A percentile compares a stretch with the other conserved stretches of the same genome.
phyloP scores from a whole-genome alignment of 1,284 basidiomycete species.

The Sanghuangporus weigelae region DNA sequence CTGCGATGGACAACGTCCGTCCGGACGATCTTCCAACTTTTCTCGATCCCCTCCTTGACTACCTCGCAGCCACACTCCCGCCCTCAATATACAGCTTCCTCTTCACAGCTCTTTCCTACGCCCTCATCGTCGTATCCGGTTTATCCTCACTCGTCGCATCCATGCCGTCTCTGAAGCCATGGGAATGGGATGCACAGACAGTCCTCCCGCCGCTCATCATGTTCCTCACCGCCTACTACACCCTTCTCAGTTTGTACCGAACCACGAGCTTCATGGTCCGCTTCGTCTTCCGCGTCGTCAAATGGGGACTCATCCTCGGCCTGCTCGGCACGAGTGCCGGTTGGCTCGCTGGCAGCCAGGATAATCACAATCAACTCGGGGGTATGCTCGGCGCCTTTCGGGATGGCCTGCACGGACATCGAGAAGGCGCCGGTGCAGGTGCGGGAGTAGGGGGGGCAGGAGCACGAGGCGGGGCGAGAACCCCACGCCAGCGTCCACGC shows the following conservation, averaged over 20 bases:
- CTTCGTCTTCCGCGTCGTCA: conserved; percentile 59
- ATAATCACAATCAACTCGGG: conserved; percentile 28
- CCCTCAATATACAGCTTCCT: conserved; percentile 47
- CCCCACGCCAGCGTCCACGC: conserved; percentile 36
- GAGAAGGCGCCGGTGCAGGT: background rate
- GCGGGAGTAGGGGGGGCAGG: background rate
- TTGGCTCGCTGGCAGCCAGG: conserved; percentile 43
- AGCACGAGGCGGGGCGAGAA: conserved; percentile 1
- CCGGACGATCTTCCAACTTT: conserved; percentile 30
- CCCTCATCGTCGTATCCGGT: conserved; percentile 46
- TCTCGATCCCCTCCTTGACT: conserved; percentile 50
- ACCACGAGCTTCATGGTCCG: conserved; percentile 71
- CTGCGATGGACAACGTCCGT: conserved; percentile 22
- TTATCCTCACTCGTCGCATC: conserved; percentile 41
- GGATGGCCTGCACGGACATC: conserved; percentile 1
- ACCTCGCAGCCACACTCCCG: conserved; percentile 50
- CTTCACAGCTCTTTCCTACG: conserved; percentile 46
- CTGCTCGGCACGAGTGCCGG: conserved; percentile 45
- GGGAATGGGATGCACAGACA: conserved; percentile 59
- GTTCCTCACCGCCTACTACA: conserved; percentile 65
- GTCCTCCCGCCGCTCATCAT: conserved; percentile 70
- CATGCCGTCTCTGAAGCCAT: conserved; percentile 44
- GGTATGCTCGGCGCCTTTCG: conserved; percentile 13
- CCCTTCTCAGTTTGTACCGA: conserved; percentile 65
- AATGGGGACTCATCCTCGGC: conserved; percentile 64